Percentiles rank a stretch among this genome's conserved stretches.
phyloP scores from a whole-genome alignment of 306 rosid species.

The Quercus ilex region DNA sequence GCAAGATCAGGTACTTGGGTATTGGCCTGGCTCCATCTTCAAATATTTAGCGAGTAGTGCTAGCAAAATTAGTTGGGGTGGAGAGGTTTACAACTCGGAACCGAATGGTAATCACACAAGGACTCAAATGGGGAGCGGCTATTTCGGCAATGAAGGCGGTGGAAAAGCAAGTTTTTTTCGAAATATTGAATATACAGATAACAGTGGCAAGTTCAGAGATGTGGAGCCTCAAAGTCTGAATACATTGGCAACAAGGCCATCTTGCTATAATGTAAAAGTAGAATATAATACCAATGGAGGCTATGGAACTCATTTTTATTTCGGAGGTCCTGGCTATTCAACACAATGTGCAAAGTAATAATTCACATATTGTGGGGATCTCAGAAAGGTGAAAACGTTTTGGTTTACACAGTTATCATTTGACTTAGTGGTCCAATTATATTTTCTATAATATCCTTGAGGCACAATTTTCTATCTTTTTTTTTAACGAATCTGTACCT shows the following conservation, averaged over 20 bases:
- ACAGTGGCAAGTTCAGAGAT: neutral
- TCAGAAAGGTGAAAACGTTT: too few relatives aligned
- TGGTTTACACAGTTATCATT: too few relatives aligned
- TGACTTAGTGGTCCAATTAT: too few relatives aligned
- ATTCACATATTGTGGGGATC: too few relatives aligned
- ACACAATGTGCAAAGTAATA: neutral
- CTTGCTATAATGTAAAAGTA: constrained; percentile 7
- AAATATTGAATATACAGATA: constrained; percentile 1
- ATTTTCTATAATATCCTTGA: too few relatives aligned
- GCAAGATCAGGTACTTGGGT: constrained; percentile 8
- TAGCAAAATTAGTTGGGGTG: neutral
- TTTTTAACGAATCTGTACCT: too few relatives aligned
- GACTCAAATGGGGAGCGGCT: constrained; percentile 36
- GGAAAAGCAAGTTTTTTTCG: constrained; percentile 17
- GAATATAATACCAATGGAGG: neutral
- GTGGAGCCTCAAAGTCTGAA: neutral
- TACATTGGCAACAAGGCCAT: neutral
- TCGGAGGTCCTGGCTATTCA: constrained; percentile 26
- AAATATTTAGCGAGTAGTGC: neutral
- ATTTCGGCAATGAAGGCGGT: constrained; percentile 7
- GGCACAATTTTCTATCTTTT: too few relatives aligned
- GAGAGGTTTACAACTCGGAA: constrained; percentile 9
- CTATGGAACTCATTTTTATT: constrained; percentile 7
- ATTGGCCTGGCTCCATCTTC: constrained; percentile 24
- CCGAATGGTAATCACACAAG: neutral